phyloP scores from a whole-genome alignment of 2,329 filamentous ascomycete genomes.

The Aspergillus luchuensis region DNA sequence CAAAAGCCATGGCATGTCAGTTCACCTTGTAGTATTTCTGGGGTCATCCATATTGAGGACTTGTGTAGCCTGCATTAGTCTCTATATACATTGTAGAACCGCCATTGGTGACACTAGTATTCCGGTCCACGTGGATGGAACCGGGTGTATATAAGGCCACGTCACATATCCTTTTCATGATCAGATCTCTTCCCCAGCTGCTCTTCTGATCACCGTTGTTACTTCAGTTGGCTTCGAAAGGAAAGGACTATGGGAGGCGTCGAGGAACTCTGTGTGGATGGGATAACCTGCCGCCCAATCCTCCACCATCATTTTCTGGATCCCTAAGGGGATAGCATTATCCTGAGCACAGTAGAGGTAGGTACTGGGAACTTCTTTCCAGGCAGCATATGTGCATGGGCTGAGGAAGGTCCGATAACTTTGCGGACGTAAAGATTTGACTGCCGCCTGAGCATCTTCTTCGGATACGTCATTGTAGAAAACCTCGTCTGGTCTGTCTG shows the following conservation, averaged over 20 bases:
- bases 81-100: too few species aligned
- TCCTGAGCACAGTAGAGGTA: constrained; percentile 11
- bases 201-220: background rate
- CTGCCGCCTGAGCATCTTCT: background rate
- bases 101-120: too few species aligned
- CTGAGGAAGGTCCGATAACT: constrained; percentile 1
- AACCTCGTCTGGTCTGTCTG: background rate
- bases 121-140: too few species aligned
- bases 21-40: too few species aligned
- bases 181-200: background rate
- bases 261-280: constrained; percentile 5
- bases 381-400: background rate
- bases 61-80: too few species aligned
- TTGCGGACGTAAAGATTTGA: background rate
- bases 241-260: constrained; percentile 12
- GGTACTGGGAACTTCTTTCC: constrained; percentile 9
- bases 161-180: background rate
- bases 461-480: constrained; percentile 11
- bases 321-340: background rate
- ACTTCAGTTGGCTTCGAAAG: background rate
- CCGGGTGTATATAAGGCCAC: background rate
- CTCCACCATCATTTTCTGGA: constrained; percentile 12
- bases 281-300: background rate
- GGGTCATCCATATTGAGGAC: too few species aligned
- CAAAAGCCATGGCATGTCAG: too few species aligned